A percentile compares a stretch with the other conserved stretches of the same genome.
Evolutionary conservation across 129 eudicot species (phyloP).

Genomic region (Logfia minima): DNA sequence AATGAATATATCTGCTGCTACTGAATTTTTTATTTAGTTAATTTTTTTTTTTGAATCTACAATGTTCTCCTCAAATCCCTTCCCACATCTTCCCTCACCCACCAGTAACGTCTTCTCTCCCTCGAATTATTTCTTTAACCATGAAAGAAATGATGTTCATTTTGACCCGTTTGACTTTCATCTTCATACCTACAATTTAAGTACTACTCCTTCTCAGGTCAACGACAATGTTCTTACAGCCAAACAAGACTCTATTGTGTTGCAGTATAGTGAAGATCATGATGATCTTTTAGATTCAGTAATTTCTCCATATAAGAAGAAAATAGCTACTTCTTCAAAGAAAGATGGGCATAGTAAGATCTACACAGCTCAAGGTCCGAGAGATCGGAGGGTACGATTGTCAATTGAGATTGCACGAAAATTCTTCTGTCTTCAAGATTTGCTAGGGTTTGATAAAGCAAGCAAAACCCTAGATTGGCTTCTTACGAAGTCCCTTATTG

Average conservation of each 20-base stretch:
- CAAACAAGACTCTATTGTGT: neutral
- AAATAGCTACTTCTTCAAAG: slow-evolving; percentile 15
- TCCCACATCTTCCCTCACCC: slow-evolving; percentile 6
- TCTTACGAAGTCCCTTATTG: slow-evolving; percentile 45
- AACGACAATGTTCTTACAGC: neutral
- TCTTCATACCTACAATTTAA: neutral
- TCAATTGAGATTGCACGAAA: slow-evolving; percentile 67
- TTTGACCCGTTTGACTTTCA: slow-evolving; percentile 8
- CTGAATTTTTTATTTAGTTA: neutral
- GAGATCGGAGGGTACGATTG: slow-evolving; percentile 80
- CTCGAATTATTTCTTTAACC: slow-evolving; percentile 11
- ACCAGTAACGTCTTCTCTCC: slow-evolving; percentile 10
- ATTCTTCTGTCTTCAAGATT: slow-evolving; percentile 79
- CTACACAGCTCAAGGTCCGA: slow-evolving; percentile 56
- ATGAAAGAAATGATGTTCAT: slow-evolving; percentile 13
- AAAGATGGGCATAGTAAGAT: slow-evolving; percentile 62
- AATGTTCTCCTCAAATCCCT: slow-evolving; percentile 31
- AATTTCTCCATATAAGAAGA: slow-evolving; percentile 14
- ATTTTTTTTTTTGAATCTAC: neutral
- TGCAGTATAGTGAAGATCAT: slow-evolving; percentile 14
- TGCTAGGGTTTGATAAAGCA: slow-evolving; percentile 71
- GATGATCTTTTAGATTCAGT: slow-evolving; percentile 29
- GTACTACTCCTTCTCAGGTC: neutral
- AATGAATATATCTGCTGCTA: neutral
- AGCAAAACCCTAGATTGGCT: slow-evolving; percentile 90